Evolutionary conservation across 257 asterid species (phyloP).

Genomic region (Plantago ovata): DNA sequence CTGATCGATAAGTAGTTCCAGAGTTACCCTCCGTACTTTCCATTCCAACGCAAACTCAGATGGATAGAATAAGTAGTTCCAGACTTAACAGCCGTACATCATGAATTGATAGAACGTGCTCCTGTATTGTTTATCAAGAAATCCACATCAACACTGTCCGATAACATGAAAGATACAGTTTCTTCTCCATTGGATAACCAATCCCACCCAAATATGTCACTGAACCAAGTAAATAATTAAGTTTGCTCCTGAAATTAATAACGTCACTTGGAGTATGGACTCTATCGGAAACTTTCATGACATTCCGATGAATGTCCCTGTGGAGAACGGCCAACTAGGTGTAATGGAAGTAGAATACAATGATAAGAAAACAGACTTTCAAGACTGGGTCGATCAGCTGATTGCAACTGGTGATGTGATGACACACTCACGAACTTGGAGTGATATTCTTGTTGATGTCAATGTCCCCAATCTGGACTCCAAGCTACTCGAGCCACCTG

Average conservation of each 20-base stretch:
- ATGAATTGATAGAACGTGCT: conserved; percentile 29
- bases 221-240: conserved; percentile 29
- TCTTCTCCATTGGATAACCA: conserved; percentile 25
- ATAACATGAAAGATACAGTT: conserved; percentile 30
- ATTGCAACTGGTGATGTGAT: conserved; percentile 44
- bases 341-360: conserved; percentile 32
- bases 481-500: conserved; percentile 50
- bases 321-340: conserved; percentile 39
- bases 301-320: conserved; percentile 27
- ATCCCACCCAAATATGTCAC: conserved; percentile 26
- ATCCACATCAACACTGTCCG: conserved; percentile 33
- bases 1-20: too few species aligned
- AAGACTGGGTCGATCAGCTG: conserved; percentile 67
- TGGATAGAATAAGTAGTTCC: too few species aligned
- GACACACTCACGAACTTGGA: conserved; percentile 50
- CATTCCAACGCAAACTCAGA: too few species aligned
- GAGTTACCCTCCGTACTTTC: too few species aligned
- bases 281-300: conserved; percentile 36
- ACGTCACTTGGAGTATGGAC: conserved; percentile 37
- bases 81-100: too few species aligned
- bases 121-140: conserved; percentile 52
- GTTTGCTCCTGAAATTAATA: conserved; percentile 23
- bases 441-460: conserved; percentile 58
- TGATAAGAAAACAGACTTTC: conserved; percentile 58
- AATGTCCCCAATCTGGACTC: conserved; percentile 58